Base-by-base conservation (phyloP, 768 basidiomycete species). In the Leucogyrophana mollusca region DNA sequence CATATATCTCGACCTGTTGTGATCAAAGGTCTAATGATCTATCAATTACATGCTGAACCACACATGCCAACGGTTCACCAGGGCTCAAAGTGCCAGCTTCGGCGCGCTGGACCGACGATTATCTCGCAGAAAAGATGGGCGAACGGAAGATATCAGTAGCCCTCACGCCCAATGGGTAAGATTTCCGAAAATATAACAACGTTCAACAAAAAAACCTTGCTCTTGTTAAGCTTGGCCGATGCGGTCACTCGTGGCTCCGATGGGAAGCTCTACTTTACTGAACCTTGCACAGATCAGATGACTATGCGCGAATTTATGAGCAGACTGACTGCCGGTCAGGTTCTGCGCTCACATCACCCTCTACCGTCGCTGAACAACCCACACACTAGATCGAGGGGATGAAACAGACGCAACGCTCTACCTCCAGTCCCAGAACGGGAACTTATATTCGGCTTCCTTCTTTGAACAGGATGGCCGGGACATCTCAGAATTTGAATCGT, bases 341-440 rank as follows among this genome's bases (percentile, higher is more conserved):
- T 53, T 38, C 34, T 46, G 22, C 33, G 18, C 39, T 23, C 33
- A 37, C 34, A 6, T 30, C n/a, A 37, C n/a, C 6, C 35, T 37
- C 35, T 7, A 21, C 20, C 32, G n/a, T n/a, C 9, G 9, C n/a
- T 33, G 32, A 33, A 33, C n/a, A n/a, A n/a, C n/a, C n/a, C n/a
- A n/a, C n/a, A n/a, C n/a, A n/a, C n/a, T n/a, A n/a, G 17, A 21
- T 38, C 25, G 22, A 46, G 44, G 36, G 21, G 27, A 24, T 3
- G 25, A 18, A 11, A 35, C 24, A 44, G 49, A 47, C 27, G 45
- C 58, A 68, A 76, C 34, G 74, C 86, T 13, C 52, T 95, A 95
- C 62, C 73, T 96, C 3, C 94, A 96, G 62, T 90, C 87, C 4
- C 93, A 96, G 63, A 91, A 95, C 60, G 94, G 94, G 8, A 97